Evolutionary conservation across 2,329 filamentous ascomycete species (phyloP), one percentile per base, ranked within the genome.

Genomic region (Fusarium udum): DNA sequence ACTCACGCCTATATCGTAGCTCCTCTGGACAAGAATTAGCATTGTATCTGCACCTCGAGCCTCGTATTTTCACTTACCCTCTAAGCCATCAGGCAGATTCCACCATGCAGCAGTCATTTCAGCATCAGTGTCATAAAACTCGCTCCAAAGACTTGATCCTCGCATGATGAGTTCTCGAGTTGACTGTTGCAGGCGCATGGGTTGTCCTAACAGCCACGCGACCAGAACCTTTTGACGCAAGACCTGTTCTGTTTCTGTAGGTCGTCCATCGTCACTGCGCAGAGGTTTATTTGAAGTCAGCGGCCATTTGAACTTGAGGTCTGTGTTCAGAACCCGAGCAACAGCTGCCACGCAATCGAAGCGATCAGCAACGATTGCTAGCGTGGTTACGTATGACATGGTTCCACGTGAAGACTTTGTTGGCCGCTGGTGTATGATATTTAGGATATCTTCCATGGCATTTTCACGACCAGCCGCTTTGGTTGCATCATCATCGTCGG

Each of bases 301-400:
- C 2, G 88, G 88, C 85, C 88, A 91, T 76, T 87, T 89, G 78
- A 88, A 87, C 76, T 85, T 88, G 53, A 86, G 77, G 16, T 84
- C 79, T 20, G 81, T 79, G 53, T 84, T 85, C 24, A 92, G 80
- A 71, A 89, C 89, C 52, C 83, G 84, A 14, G 87, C 84, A 4
- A 94, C 85, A 16, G 84, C 79, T 6, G 84, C 79, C 4, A 90
- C 82, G 67, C 91, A 92, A 81, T 92, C 91, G 80, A 94, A 95
- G 49, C 92, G 89, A 80, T 95, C 93, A 15, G 92, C 92, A 63
- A 93, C 87, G 58, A 94, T 87, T 45, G 91, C 90, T 45, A 95
- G 83, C 4, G 91, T 92, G 20, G 90, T 88, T 16, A 93, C 84
- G 72, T 92, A 92, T 12, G 88, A 82, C 72, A 93, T 86, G 22